Percentiles rank a stretch among this genome's conserved stretches.
These are phyloP conservation scores for Arxiozyma slooffiae DNA, from an alignment of 1,139 yeast genomes.

Conservation along the genomic window DNA sequence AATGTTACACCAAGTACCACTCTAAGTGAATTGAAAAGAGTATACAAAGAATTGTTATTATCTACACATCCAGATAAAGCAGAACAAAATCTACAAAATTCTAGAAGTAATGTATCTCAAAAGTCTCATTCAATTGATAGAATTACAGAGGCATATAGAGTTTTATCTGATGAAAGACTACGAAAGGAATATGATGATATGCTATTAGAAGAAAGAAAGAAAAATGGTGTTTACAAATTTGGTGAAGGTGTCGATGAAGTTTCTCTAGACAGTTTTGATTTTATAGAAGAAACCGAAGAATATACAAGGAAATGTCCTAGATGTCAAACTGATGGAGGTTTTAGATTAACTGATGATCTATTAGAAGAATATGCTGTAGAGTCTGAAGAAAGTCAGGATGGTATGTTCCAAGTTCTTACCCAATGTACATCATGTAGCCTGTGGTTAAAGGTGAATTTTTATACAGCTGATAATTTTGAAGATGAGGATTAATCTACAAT, in stretches of 20 bases:
- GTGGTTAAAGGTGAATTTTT: conserved; percentile 67
- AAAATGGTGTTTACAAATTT: conserved; percentile 41
- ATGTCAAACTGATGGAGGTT: conserved; percentile 50
- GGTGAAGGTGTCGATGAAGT: conserved; percentile 62
- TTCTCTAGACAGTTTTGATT: conserved; percentile 51
- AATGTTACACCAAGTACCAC: conserved; percentile 38
- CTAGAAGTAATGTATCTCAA: not conserved
- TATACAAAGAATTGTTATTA: conserved; percentile 53
- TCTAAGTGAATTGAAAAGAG: conserved; percentile 41
- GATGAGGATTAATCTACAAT: conserved; percentile 2
- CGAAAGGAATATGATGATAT: conserved; percentile 43
- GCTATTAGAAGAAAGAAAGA: conserved; percentile 34
- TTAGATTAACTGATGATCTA: conserved; percentile 50
- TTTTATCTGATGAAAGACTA: conserved; percentile 35
- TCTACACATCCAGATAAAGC: conserved; percentile 67
- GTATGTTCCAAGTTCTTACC: conserved; percentile 51
- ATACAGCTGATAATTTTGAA: conserved; percentile 28
- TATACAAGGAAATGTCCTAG: conserved; percentile 57
- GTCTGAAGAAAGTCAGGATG: conserved; percentile 36
- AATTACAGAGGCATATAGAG: conserved; percentile 52
- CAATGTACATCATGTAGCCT: conserved; percentile 77
- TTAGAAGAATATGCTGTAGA: conserved; percentile 45
- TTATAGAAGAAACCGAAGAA: conserved; percentile 17
- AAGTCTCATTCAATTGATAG: conserved; percentile 29
- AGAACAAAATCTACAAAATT: conserved; percentile 2